phyloP scores from a whole-genome alignment of 1,139 yeast genomes.

The Saccharomyces pastorianus region DNA sequence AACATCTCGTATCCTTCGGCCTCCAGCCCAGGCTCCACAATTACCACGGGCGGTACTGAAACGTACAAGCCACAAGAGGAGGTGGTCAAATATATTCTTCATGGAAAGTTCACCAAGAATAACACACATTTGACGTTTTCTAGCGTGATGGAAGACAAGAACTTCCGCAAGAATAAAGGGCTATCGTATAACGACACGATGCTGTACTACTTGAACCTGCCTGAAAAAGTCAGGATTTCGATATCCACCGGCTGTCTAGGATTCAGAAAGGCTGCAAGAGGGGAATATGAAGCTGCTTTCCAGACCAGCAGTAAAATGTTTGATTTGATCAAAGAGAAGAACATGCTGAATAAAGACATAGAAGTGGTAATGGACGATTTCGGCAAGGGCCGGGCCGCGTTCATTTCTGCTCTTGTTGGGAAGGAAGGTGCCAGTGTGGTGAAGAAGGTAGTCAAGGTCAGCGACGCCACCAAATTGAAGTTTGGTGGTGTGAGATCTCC shows the following conservation, averaged over 20 bases:
- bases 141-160: constrained; percentile 59
- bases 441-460: constrained; percentile 55
- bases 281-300: constrained; percentile 89
- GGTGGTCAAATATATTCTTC: constrained; percentile 53
- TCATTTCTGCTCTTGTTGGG: constrained; percentile 75
- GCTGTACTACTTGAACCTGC: constrained; percentile 69
- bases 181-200: constrained; percentile 66
- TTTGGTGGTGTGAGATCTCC: constrained; percentile 92
- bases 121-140: constrained; percentile 75
- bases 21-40: not conserved
- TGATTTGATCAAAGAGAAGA: constrained; percentile 56
- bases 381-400: constrained; percentile 87
- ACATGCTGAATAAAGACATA: constrained; percentile 46
- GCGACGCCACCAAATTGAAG: constrained; percentile 73
- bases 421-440: constrained; percentile 74
- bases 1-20: constrained; percentile 2
- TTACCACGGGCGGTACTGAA: constrained; percentile 1
- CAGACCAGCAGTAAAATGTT: constrained; percentile 74
- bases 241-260: constrained; percentile 69
- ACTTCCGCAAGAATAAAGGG: constrained; percentile 48
- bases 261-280: constrained; percentile 70
- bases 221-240: constrained; percentile 63
- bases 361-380: constrained; percentile 74
- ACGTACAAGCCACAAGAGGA: constrained; percentile 10
- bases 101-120: constrained; percentile 71